phyloP scores from a whole-genome alignment of 192 early-diverging fungal genomes.

The Obelidium mucronatum region DNA sequence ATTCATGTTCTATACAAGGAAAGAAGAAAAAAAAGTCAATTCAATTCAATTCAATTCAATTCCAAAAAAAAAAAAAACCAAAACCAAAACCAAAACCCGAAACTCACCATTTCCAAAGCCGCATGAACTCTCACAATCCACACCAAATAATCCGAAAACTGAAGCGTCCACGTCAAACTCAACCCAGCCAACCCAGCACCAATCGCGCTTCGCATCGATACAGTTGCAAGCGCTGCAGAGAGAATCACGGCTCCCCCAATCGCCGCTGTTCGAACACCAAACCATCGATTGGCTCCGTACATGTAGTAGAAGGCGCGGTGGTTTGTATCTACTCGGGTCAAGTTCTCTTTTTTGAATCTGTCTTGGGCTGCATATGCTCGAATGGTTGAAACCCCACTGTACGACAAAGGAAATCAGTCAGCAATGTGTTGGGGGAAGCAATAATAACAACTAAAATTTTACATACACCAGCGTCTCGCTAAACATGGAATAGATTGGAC shows the following conservation, averaged over 20 bases:
- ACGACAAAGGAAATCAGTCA: neutral
- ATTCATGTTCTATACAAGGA: conserved; percentile 39
- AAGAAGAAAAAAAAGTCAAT: no score
- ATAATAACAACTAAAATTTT: neutral
- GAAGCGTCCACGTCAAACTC: conserved; percentile 80
- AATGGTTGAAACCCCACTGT: conserved; percentile 50
- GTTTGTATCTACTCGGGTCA: conserved; percentile 65
- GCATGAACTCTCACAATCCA: conserved; percentile 67
- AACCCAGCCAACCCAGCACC: conserved; percentile 89
- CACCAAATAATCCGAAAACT: conserved; percentile 78
- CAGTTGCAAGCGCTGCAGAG: conserved; percentile 32
- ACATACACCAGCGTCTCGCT: conserved; percentile 67
- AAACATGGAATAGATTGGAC: conserved; percentile 83
- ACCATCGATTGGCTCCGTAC: conserved; percentile 80
- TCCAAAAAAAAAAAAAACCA: neutral
- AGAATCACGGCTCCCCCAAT: conserved; percentile 75
- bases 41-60: no score
- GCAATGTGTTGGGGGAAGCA: neutral
- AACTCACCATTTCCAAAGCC: conserved; percentile 50
- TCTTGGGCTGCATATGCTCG: conserved; percentile 52
- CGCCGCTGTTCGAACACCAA: conserved; percentile 71
- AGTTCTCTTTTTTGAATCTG: conserved; percentile 40
- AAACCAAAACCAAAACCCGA: neutral
- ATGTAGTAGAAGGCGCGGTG: conserved; percentile 87
- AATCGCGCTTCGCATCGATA: conserved; percentile 60